Conservation (phyloP, 2,329 filamentous ascomycete species). For the Ilyonectria sp. region DNA sequence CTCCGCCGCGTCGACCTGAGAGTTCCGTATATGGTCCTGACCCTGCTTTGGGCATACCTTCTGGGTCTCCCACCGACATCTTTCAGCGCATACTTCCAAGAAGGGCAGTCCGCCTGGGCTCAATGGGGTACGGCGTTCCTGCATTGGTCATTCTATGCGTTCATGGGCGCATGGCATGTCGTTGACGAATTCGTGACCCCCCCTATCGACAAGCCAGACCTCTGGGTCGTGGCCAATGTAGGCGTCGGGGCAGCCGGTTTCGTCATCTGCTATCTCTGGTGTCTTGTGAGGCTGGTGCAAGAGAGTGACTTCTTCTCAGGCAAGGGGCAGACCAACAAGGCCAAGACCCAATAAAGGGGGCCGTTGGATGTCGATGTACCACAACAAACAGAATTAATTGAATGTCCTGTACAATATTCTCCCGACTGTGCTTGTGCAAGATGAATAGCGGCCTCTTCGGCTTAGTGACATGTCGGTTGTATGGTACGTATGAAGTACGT, state of each 20-base stretch:
- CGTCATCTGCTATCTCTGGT: slow-evolving; percentile 92
- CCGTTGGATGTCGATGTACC: slow-evolving; percentile 10
- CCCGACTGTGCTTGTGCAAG: neutral
- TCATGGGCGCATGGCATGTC: slow-evolving; percentile 87
- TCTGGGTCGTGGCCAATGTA: slow-evolving; percentile 95
- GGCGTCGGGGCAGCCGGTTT: slow-evolving; percentile 90
- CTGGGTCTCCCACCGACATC: slow-evolving; percentile 88
- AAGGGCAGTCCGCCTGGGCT: slow-evolving; percentile 52
- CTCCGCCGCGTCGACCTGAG: slow-evolving; percentile 87
- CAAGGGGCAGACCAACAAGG: slow-evolving; percentile 55
- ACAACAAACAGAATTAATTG: slow-evolving; percentile 15
- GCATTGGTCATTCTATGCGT: slow-evolving; percentile 82
- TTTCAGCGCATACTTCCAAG: slow-evolving; percentile 76
- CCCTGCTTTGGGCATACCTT: slow-evolving; percentile 91
- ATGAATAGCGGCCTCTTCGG: neutral
- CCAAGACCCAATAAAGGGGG: slow-evolving; percentile 40
- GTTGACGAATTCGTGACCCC: slow-evolving; percentile 78
- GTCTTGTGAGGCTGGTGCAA: slow-evolving; percentile 76
- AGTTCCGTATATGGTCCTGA: slow-evolving; percentile 88
- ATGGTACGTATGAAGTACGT: neutral
- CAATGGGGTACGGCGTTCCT: slow-evolving; percentile 75
- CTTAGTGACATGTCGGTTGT: neutral
- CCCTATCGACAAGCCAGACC: slow-evolving; percentile 85
- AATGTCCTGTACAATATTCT: neutral
- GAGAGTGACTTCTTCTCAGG: slow-evolving; percentile 70